Base-by-base conservation (phyloP, 2,329 filamentous ascomycete species). In the Aspergillus sp. region DNA sequence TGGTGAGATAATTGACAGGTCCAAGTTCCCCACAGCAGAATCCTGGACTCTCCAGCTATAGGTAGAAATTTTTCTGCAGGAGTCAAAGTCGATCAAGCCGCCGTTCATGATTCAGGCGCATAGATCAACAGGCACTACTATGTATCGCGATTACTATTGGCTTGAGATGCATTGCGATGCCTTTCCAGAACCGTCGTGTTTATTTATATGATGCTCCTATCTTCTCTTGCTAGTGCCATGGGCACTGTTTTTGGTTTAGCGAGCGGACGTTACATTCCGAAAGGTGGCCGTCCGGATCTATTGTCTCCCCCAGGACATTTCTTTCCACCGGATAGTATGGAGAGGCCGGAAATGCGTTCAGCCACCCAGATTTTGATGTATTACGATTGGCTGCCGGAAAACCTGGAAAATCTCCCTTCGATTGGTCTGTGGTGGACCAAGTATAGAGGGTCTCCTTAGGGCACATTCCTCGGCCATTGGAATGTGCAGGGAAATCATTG, bases 201-300 rank as follows among this genome's bases (percentile, higher is more conserved):
- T 50, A 53, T 54, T 20, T 12, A 19, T 19, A 1, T 39, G 25
- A 30, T 30, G 12, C 10, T 30, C 9, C 9, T 12, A 30, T 30
- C 10, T 30, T 30, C 4, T 30, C 25, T 52, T 59, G 61, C 55
- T 59, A 56, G 59, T 51, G 45, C 42, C 32, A 41, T 48, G 41
- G 32, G 23, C 51, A 52, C 62, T 62, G 64, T 47, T 65, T 67
- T 56, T 53, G 60, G 66, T 41, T 54, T 63, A 64, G 61, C 53
- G 62, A 64, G 60, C 57, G 49, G 55, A 50, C 57, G 62, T 63
- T 63, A 52, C 65, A 68, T 69, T 68, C 61, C 56, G 49, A 33
- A 47, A 48, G 52, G 64, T 67, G 66, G 65, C 64, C 61, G 59
- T 59, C 52, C 50, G 48, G 56, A 48, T 45, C 53, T 51, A 49